phyloP scores from a whole-genome alignment of 2,329 filamentous ascomycete genomes.

The Helminthosporium solani region DNA sequence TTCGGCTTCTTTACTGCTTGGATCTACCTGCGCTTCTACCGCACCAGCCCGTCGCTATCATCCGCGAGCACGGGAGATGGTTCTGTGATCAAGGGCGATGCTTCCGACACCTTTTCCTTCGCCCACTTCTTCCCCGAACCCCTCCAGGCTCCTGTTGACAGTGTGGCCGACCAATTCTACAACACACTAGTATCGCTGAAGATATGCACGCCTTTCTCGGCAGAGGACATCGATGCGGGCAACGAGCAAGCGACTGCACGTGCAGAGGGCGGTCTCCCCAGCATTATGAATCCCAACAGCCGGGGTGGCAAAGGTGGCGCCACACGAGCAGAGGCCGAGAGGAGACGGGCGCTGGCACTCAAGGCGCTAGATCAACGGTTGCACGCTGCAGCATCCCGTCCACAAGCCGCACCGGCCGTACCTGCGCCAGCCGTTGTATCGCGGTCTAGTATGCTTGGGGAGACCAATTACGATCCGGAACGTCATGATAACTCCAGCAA shows the following conservation, averaged over 20 bases:
- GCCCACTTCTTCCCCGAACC: slow-evolving; percentile 91
- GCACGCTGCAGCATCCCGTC: slow-evolving; percentile 70
- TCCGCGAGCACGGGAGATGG: slow-evolving; percentile 55
- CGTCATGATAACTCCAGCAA: slow-evolving; percentile 29
- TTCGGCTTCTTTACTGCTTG: slow-evolving; percentile 85
- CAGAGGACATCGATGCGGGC: slow-evolving; percentile 72
- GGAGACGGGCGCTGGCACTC: slow-evolving; percentile 82
- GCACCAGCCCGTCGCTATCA: slow-evolving; percentile 62
- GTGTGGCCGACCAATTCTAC: slow-evolving; percentile 74
- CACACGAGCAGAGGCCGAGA: slow-evolving; percentile 87
- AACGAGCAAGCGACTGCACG: slow-evolving; percentile 69
- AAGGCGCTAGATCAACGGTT: slow-evolving; percentile 90
- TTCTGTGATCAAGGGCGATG: slow-evolving; percentile 74
- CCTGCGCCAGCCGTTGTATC: slow-evolving; percentile 31
- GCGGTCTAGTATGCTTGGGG: slow-evolving; percentile 41
- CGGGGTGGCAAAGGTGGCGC: slow-evolving; percentile 55
- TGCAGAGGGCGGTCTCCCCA: slow-evolving; percentile 62
- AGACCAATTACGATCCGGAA: slow-evolving; percentile 47
- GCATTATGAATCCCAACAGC: slow-evolving; percentile 55
- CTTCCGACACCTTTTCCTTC: slow-evolving; percentile 94
- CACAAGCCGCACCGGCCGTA: slow-evolving; percentile 44
- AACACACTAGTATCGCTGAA: slow-evolving; percentile 70
- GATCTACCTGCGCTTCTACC: slow-evolving; percentile 96
- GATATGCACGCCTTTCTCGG: slow-evolving; percentile 82
- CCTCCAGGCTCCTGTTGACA: slow-evolving; percentile 73